Evolutionary conservation across 2,329 filamentous ascomycete genomes (phyloP).

Genomic region (Elsinoe fawcettii): DNA sequence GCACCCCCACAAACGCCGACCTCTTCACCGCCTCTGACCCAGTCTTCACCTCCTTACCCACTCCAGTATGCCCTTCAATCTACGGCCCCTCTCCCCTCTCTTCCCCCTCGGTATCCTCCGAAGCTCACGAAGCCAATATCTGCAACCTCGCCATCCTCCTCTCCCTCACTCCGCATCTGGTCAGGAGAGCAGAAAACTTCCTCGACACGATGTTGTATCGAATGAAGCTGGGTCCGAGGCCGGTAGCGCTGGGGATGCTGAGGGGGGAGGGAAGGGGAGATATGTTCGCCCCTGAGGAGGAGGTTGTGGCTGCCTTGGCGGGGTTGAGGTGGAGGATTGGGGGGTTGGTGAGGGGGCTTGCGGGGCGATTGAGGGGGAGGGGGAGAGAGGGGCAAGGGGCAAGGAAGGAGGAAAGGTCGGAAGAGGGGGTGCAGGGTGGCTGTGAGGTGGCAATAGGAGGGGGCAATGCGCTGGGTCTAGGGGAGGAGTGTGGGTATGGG

Average conservation of each 20-base stretch:
- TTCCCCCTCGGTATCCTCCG: not conserved
- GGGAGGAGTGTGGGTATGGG: not conserved
- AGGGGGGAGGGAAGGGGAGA: not conserved
- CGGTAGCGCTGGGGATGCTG: not conserved
- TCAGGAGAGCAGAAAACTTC: not conserved
- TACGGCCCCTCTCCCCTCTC: not conserved
- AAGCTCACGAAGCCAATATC: not conserved
- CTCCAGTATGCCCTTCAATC: not conserved
- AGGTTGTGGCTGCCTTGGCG: not conserved
- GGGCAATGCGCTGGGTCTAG: too few relatives aligned
- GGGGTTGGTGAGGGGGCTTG: not conserved
- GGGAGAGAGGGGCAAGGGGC: not conserved
- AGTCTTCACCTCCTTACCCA: not conserved
- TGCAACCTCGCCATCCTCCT: slow-evolving; percentile 4
- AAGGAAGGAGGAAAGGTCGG: not conserved
- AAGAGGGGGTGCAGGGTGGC: not conserved
- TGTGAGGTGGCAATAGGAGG: not conserved
- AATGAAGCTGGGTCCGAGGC: not conserved
- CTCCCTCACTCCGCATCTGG: not conserved
- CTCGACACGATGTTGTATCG: not conserved
- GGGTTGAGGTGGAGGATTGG: not conserved
- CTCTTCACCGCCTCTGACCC: not conserved
- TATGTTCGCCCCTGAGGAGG: not conserved
- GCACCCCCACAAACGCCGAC: not conserved
- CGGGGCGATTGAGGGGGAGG: not conserved